Base-by-base conservation (phyloP, 495 filamentous ascomycete species). In the Talaromyces ruber region DNA sequence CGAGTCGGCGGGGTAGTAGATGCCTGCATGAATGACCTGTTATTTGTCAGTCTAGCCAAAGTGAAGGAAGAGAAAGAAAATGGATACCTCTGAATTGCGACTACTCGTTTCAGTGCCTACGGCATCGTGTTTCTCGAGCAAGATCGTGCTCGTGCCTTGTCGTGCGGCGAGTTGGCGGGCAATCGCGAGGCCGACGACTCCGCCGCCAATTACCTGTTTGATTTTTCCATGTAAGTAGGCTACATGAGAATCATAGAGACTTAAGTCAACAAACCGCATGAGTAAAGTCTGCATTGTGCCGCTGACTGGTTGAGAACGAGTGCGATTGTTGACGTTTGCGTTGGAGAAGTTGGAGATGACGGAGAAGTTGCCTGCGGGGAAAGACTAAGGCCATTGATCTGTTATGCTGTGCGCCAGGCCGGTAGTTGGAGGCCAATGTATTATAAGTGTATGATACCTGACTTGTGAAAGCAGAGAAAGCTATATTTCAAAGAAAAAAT, bases 71-170 rank as follows among this genome's bases (percentile, higher is more conserved):
- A 9, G 32, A 12, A 3, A 12, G n/a, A 45, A 28, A 22, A 16
- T 26, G 63, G 65, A 56, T 62, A 86, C 88, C 83, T 97, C 94
- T 64, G 91, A 96, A 74, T 97, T 98, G 64, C 93, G 85, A 67
- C 87, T 90, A 60, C 89, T 93, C 0, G 93, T 98, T 80, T 98
- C 95, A 53, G 86, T 95, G 24, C 95, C 94, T 26, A 91, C 82
- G 39, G 78, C 79, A 34, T 79, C 72, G 75, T 97, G 90, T 34
- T 86, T 80, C 73, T 98, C 94, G 4, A 98, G 82, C 12, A 98
- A 78, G 12, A 98, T 77, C 0, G 92, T 96, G 26, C 77, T 82
- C 4, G 83, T 83, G 18, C 82, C 79, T 59, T 84, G 81, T 66
- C 79, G 76, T 16, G 70, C 76, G 58, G 94, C 88, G 26, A 98